Percentiles rank a stretch among this genome's conserved stretches.
These are phyloP conservation scores for Cordyceps tenuipes DNA, from an alignment of 2,329 filamentous ascomycete genomes.

Conservation along the genomic window DNA sequence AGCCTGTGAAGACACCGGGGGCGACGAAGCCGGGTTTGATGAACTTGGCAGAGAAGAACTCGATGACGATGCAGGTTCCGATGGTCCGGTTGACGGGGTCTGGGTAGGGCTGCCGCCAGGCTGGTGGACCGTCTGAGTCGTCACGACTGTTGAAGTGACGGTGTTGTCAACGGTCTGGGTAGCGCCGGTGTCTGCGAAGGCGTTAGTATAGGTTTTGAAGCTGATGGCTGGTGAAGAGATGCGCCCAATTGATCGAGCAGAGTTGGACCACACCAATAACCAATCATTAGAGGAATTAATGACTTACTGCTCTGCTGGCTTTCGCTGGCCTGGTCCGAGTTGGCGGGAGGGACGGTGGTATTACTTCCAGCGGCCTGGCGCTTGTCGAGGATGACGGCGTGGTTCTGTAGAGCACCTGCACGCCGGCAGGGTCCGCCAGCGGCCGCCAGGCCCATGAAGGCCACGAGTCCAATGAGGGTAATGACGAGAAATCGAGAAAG, in stretches of 20 bases:
- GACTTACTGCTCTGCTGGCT: slow-evolving; percentile 1
- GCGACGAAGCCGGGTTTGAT: background rate
- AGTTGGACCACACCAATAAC: background rate
- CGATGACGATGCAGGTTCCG: background rate
- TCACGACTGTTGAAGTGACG: slow-evolving; percentile 1
- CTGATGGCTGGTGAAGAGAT: background rate
- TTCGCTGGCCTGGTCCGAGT: background rate
- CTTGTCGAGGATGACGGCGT: background rate
- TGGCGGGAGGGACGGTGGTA: slow-evolving; percentile 1
- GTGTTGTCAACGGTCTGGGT: background rate
- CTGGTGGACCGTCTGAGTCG: slow-evolving; percentile 6
- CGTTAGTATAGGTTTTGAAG: background rate
- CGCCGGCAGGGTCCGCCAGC: background rate
- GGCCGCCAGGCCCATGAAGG: slow-evolving; percentile 24
- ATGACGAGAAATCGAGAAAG: slow-evolving; percentile 7
- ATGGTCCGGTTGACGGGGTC: background rate
- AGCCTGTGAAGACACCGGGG: background rate
- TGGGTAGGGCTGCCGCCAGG: background rate
- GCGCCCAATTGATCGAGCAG: background rate
- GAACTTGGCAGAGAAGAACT: background rate
- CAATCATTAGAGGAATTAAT: background rate
- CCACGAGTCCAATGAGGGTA: slow-evolving; percentile 30
- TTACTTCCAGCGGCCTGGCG: slow-evolving; percentile 5
- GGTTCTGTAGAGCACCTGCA: slow-evolving; percentile 3
- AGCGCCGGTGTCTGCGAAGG: background rate